Conservation (phyloP, 2,329 filamentous ascomycete species). For the Epichloe sylvatica region DNA sequence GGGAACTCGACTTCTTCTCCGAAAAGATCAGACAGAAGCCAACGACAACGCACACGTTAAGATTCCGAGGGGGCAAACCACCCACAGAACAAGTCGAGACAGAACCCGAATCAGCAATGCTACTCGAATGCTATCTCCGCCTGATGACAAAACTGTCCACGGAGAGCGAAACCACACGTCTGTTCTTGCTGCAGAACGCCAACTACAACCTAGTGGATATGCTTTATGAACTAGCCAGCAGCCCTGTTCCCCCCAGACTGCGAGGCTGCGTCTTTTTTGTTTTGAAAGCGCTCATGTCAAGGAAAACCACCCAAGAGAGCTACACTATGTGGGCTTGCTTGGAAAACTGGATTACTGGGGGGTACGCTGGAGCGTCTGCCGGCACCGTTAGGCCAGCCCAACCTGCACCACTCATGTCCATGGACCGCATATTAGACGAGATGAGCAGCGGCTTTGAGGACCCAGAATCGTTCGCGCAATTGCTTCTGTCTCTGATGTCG, state of each 20-base stretch:
- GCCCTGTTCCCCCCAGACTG: conserved; percentile 60
- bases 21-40: conserved; percentile 64
- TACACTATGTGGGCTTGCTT: conserved; percentile 66
- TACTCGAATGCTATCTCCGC: conserved; percentile 87
- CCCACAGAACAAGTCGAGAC: conserved; percentile 56
- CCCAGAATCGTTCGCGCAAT: conserved; percentile 65
- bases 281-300: conserved; percentile 58
- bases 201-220: conserved; percentile 57
- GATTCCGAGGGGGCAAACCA: conserved; percentile 45
- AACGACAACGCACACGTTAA: conserved; percentile 22
- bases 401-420: conserved; percentile 25
- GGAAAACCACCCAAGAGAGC: conserved; percentile 54
- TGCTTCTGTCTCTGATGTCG: conserved; percentile 58
- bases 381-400: conserved; percentile 20
- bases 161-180: conserved; percentile 57
- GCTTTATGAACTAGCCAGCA: conserved; percentile 66
- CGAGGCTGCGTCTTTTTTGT: conserved; percentile 74
- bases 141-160: conserved; percentile 70
- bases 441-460: conserved; percentile 73
- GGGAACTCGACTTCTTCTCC: conserved; percentile 75
- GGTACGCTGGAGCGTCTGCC: conserved; percentile 27
- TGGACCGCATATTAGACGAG: conserved; percentile 56
- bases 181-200: conserved; percentile 55
- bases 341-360: conserved; percentile 65
- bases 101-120: conserved; percentile 87